Conservation (phyloP, 192 early-diverging fungal species). For the Coemansia sp. region DNA sequence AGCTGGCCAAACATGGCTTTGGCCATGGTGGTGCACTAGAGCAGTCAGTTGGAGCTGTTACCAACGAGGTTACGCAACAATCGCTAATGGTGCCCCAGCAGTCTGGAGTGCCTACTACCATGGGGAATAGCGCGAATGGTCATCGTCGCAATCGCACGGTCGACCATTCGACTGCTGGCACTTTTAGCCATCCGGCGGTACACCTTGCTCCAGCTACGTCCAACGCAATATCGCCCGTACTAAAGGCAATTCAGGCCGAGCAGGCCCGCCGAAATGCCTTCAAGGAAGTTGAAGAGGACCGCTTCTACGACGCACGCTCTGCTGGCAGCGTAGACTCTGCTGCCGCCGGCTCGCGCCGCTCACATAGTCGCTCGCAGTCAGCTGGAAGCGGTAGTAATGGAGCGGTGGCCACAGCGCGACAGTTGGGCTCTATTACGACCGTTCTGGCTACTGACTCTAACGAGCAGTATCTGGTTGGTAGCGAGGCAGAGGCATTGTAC, state of each 20-base stretch:
- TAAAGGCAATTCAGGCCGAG: slow-evolving; percentile 48
- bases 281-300: slow-evolving; percentile 31
- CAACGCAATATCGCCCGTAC: slow-evolving; percentile 27
- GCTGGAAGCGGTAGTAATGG: slow-evolving; percentile 1
- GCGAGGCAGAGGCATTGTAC: slow-evolving; percentile 9
- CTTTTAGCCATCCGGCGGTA: background rate
- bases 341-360: background rate
- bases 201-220: background rate
- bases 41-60: background rate
- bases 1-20: background rate
- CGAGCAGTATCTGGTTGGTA: background rate
- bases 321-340: slow-evolving; percentile 10
- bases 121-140: background rate
- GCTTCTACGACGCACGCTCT: slow-evolving; percentile 25
- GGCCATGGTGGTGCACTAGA: background rate
- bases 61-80: slow-evolving; percentile 13
- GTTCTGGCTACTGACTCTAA: slow-evolving; percentile 2
- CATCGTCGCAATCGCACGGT: slow-evolving; percentile 36
- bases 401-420: background rate
- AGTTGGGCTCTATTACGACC: slow-evolving; percentile 1
- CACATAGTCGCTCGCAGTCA: slow-evolving; percentile 20
- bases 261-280: slow-evolving; percentile 25
- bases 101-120: background rate
- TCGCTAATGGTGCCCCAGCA: slow-evolving; percentile 25
- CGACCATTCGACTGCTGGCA: slow-evolving; percentile 13